These are phyloP conservation scores for Cyclocybe aegerita DNA, from an alignment of 768 basidiomycete species.

Conservation along the genomic window DNA sequence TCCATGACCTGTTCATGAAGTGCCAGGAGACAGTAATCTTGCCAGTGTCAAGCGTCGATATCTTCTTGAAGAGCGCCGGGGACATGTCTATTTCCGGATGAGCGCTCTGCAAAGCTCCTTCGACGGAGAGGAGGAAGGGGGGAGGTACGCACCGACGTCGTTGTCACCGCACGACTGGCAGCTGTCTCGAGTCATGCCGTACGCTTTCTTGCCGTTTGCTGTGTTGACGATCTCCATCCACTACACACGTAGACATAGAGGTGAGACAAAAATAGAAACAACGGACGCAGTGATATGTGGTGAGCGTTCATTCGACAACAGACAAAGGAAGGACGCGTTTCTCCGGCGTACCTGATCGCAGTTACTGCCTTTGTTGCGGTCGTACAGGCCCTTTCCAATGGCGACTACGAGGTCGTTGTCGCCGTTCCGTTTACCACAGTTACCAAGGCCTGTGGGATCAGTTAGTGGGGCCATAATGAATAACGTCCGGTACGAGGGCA, in stretches of 20 bases:
- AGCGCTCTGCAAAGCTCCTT: background rate
- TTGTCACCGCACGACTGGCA: constrained; percentile 52
- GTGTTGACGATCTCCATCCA: constrained; percentile 61
- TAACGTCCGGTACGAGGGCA: constrained; percentile 1
- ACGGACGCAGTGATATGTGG: constrained; percentile 4
- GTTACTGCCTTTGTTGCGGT: constrained; percentile 45
- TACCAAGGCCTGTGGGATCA: constrained; percentile 44
- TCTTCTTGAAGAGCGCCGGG: constrained; percentile 52
- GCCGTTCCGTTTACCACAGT: constrained; percentile 57
- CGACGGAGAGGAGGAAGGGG: background rate
- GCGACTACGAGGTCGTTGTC: constrained; percentile 61
- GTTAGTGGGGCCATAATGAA: constrained; percentile 6
- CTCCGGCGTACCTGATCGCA: constrained; percentile 55
- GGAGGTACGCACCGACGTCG: constrained; percentile 52
- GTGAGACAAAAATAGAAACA: constrained; percentile 5
- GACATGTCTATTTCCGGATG: constrained; percentile 56
- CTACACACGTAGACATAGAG: constrained; percentile 31
- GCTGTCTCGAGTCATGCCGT: constrained; percentile 54
- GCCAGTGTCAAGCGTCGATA: constrained; percentile 48
- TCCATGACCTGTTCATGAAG: constrained; percentile 40
- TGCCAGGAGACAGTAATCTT: constrained; percentile 58
- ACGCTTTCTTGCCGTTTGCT: constrained; percentile 48
- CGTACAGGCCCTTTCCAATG: constrained; percentile 54
- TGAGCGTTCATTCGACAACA: constrained; percentile 2
- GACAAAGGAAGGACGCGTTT: background rate